Base-by-base conservation (phyloP, 805 yeast genomes). In the Millerago galiae region DNA sequence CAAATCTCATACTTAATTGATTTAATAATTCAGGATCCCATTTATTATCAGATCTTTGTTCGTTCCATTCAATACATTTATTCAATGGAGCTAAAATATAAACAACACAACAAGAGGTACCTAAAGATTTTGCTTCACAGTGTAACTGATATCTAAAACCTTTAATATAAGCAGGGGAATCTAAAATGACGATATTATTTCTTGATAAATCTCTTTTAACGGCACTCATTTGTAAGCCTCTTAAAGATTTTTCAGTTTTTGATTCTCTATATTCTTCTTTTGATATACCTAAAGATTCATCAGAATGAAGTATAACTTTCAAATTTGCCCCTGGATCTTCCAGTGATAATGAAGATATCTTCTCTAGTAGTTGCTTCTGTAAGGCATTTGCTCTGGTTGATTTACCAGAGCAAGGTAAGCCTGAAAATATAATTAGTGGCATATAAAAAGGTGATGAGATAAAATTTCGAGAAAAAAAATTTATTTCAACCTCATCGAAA, bases 71-170 rank as follows among this genome's bases (percentile, higher is more conserved):
- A 9, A 70, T 52, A 52, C 93, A 81, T 13, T 66, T 66, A 1
- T 76, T 81, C 5, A 73, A 51, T 0, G 96, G 81, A 14, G 84
- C 77, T 53, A 89, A 74, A 1, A 85, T 81, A 47, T 91, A 90
- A 2, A 91, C 68, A 31, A 90, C 84, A 56, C 95, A 83, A 49
- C 86, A 83, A 2, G 93, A 81, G 1, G 97, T 89, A 14, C 79
- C 72, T 24, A 80, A 68, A 1, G 88, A 83, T 59, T 90, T 91
- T 31, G 96, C 90, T 61, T 93, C 99, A 62, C 97, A 90, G 60
- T 79, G 89, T 41, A 93, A 68, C 62, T 93, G 99, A 63, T 93
- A 93, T 46, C 99, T 70, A 60, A 90, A 89, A 0, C 99, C 99
- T 58, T 93, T 93, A 54, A 93, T 93, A 59, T 93, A 93, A 33